Base-by-base conservation (phyloP, 1,139 yeast species). In the Hanseniaspora sp. region DNA sequence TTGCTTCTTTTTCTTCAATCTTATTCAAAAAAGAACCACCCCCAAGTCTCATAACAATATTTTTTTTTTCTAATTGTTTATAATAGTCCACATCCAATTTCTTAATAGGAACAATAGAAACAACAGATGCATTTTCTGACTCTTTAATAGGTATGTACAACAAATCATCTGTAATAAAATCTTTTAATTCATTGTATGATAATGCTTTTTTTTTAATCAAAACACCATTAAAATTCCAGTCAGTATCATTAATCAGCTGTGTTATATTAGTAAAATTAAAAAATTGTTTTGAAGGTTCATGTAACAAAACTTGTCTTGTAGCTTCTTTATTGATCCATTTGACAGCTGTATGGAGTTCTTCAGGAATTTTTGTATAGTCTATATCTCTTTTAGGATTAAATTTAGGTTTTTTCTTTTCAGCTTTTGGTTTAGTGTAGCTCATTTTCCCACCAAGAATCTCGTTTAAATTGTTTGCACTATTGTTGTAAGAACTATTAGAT, bases 181-280 rank as follows among this genome's bases (percentile, higher is more conserved):
- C 23, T 9, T 44, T 51, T 4, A 51, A 13, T n/a, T 44, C 48
- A 2, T 9, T 15, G 17, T 33, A 7, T 1, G 15, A 29, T 18
- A 51, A 13, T 5, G 13, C 13, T n/a, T 38, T 15, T n/a, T 23
- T 39, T 18, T 38, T 9, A 3, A 51, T 45, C 33, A 37, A 43
- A 1, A 51, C 15, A 11, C 48, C 54, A 35, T 45, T 13, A 5
- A 17, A 7, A 12, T 37, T 33, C 54, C 54, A 51, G 35, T 51
- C 23, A 6, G 45, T 18, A 17, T 4, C 28, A 13, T 51, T 51
- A 7, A 51, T 17, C 29, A 46, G 41, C 12, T 33, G 39, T 5
- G 7, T 18, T 6, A 18, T 31, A 12, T 42, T 44, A 37, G 29
- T 45, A 11, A 51, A 44, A 7, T 38, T 28, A 7, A 37, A 44